These are phyloP conservation scores for Solanum hybrid DNA, from an alignment of 305 asterid species.

Conservation along the genomic window DNA sequence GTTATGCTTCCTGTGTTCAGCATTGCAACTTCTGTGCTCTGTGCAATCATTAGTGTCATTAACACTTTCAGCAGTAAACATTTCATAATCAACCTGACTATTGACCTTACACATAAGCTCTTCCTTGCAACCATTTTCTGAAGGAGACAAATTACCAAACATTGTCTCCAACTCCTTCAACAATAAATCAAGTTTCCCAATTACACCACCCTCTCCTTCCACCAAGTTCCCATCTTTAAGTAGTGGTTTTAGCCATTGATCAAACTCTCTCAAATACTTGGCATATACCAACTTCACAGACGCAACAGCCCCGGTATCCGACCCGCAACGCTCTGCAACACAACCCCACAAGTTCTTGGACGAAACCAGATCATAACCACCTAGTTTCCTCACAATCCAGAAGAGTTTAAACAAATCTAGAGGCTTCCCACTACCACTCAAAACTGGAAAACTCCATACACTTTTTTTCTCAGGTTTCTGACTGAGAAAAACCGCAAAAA, in stretches of 20 bases:
- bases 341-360: slow-evolving; percentile 43
- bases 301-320: slow-evolving; percentile 19
- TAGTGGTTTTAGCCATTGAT: slow-evolving; percentile 37
- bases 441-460: slow-evolving; percentile 42
- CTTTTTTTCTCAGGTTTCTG: slow-evolving; percentile 23
- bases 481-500: slow-evolving; percentile 32
- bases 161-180: slow-evolving; percentile 28
- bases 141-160: slow-evolving; percentile 1
- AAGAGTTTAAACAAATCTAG: slow-evolving; percentile 61
- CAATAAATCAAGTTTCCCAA: slow-evolving; percentile 35
- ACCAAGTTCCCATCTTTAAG: slow-evolving; percentile 15
- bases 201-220: slow-evolving; percentile 20
- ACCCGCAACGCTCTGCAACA: slow-evolving; percentile 51
- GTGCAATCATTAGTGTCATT: neutral
- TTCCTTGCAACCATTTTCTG: neutral
- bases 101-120: neutral
- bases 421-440: slow-evolving; percentile 35
- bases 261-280: slow-evolving; percentile 55
- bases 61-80: neutral
- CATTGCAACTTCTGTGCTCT: neutral
- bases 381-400: slow-evolving; percentile 52
- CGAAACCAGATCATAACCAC: slow-evolving; percentile 38
- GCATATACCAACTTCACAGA: slow-evolving; percentile 36
- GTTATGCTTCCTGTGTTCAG: neutral
- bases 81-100: neutral